These are phyloP conservation scores for Colletotrichum spinosum DNA, from an alignment of 2,329 filamentous ascomycete species.

Conservation along the genomic window DNA sequence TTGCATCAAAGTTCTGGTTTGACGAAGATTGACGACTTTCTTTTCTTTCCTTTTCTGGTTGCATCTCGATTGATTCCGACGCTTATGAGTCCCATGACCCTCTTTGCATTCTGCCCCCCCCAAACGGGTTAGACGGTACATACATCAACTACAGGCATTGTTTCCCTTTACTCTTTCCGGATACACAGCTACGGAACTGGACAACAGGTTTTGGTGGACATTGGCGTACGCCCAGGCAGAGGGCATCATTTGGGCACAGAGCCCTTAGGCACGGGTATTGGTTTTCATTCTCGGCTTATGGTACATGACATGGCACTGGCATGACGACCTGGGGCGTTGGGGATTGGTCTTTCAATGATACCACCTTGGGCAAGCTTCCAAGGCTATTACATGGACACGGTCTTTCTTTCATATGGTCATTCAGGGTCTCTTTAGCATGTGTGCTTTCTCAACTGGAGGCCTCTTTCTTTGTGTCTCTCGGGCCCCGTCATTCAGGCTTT, in stretches of 20 bases:
- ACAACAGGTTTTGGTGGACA: conserved; percentile 28
- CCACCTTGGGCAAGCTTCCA: conserved; percentile 9
- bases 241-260: conserved; percentile 1
- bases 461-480: conserved; percentile 3
- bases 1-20: neutral
- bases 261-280: conserved; percentile 1
- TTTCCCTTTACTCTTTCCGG: conserved; percentile 30
- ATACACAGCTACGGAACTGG: conserved; percentile 32
- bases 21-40: neutral
- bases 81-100: conserved; percentile 1
- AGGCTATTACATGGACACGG: too few relatives aligned
- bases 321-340: conserved; percentile 33
- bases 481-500: neutral
- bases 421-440: too few relatives aligned
- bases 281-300: conserved; percentile 8
- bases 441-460: neutral
- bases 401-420: too few relatives aligned
- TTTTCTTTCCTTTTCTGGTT: conserved; percentile 10
- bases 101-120: conserved; percentile 22
- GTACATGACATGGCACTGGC: conserved; percentile 32
- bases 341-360: conserved; percentile 33
- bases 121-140: conserved; percentile 27
- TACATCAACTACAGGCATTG: conserved; percentile 23
- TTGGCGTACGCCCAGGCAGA: conserved; percentile 11
- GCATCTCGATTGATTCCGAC: conserved; percentile 2